These are phyloP conservation scores for Amanita brunnescens DNA, from an alignment of 768 basidiomycete species.

Conservation along the genomic window DNA sequence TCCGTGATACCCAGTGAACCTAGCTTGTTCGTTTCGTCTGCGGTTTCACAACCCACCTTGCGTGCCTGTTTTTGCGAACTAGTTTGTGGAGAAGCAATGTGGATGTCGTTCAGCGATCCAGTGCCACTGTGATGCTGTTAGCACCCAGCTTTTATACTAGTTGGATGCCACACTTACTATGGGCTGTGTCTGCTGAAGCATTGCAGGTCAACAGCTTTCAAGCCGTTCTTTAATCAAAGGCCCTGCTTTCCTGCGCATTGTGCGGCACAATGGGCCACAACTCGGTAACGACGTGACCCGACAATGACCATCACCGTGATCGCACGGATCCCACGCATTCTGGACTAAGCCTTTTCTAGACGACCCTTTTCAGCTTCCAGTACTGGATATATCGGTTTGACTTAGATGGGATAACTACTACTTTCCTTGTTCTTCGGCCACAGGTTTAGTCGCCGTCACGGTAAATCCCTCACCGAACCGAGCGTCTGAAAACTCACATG, in stretches of 20 bases:
- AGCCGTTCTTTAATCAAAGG: not conserved
- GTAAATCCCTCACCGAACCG: not conserved
- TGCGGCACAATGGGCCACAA: not conserved
- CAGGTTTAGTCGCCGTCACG: not conserved
- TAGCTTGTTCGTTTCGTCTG: not conserved
- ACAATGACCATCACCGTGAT: not conserved
- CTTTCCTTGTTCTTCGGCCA: slow-evolving; percentile 1
- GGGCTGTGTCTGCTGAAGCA: not conserved
- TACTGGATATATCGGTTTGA: not conserved
- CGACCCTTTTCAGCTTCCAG: not conserved
- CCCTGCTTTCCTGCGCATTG: not conserved
- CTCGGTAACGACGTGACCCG: no score
- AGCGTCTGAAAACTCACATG: not conserved
- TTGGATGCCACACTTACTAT: not conserved
- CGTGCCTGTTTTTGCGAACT: no score
- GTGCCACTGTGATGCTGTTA: not conserved
- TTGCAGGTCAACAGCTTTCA: not conserved
- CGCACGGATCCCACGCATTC: not conserved
- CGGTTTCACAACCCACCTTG: no score
- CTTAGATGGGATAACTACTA: not conserved
- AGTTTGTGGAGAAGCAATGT: no score
- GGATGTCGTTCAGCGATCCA: no score
- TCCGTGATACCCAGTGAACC: not conserved
- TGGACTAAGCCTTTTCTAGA: not conserved
- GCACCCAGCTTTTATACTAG: not conserved